Evolutionary conservation across 805 yeast species (phyloP).

Genomic region (Pichia sporocuriosa): DNA sequence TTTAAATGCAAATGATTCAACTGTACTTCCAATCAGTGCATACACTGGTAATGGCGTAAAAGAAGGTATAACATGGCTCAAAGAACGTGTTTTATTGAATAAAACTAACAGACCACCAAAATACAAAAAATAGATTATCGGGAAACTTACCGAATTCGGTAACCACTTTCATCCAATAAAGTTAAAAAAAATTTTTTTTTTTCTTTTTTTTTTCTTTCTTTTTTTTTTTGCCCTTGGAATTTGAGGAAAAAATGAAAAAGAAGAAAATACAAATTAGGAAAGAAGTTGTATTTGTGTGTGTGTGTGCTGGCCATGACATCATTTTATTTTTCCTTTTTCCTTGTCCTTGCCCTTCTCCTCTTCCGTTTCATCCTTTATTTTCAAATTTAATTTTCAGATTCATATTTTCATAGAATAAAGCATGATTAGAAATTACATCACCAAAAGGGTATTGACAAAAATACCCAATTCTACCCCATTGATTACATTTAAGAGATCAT

Average conservation of each 20-base stretch:
- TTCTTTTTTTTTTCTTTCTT: too few species aligned
- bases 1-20: slow-evolving; percentile 82
- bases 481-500: slow-evolving; percentile 12
- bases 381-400: too few species aligned
- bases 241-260: too few species aligned
- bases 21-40: slow-evolving; percentile 87
- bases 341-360: too few species aligned
- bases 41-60: slow-evolving; percentile 73
- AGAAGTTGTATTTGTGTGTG: too few species aligned
- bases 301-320: too few species aligned
- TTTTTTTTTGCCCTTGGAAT: too few species aligned
- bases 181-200: too few species aligned
- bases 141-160: not conserved
- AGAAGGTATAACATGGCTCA: slow-evolving; percentile 88
- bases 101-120: slow-evolving; percentile 34
- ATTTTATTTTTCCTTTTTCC: too few species aligned
- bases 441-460: not conserved
- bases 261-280: too few species aligned
- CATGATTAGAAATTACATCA: not conserved
- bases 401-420: not conserved
- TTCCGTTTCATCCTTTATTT: too few species aligned
- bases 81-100: slow-evolving; percentile 61
- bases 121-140: slow-evolving; percentile 2
- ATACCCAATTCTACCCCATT: not conserved
- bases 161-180: too few species aligned